Evolutionary conservation across 1,284 basidiomycete genomes (phyloP), one percentile per base, ranked within the genome.

Genomic region (Cutaneotrichosporon sp.): DNA sequence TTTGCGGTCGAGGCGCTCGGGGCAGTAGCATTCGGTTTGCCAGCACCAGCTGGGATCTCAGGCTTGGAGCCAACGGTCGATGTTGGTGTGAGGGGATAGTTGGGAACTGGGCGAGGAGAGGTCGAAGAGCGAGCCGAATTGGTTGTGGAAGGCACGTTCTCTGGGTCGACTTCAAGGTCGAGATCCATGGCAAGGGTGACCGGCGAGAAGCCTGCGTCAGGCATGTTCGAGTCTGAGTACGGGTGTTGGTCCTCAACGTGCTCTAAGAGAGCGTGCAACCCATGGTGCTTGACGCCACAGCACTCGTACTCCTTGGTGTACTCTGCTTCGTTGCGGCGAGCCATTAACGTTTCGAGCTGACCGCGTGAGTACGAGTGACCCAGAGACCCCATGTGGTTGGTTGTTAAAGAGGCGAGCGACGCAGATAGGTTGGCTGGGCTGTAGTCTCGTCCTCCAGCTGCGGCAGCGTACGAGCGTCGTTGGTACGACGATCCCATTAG

Each of bases 241-340:
- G 69, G 69, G 52, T 72, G 71, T 32, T 62, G 61, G 42, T 73
- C 71, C 24, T 73, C 71, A 32, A 73, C 68, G 42, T 73, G 71
- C 51, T 73, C 71, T 29, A 72, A 52, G 16, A 73, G 52, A 8
- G 62, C 67, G 47, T 73, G 71, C n/a, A 73, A 53, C 4, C 68
- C 68, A 12, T 52, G 54, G 52, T 67, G 66, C 9, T 58, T 61
- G 26, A 57, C 55, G 8, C 64, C 64, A 35, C 71, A 73, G 55
- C 71, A 73, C 44, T 68, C 64, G 61, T 73, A 73, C 34, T 61
- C 59, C 42, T 68, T 59, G 24, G 65, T 67, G 34, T 66, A 49
- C 52, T 73, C 71, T 4, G 67, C 67, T 38, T 73, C 71, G 27
- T 51, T 49, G 27, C 64, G 62, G 12, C 58, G 39, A 3, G 52